Evolutionary conservation across 2,329 filamentous ascomycete genomes (phyloP).

Genomic region (Trichoderma hamatum): DNA sequence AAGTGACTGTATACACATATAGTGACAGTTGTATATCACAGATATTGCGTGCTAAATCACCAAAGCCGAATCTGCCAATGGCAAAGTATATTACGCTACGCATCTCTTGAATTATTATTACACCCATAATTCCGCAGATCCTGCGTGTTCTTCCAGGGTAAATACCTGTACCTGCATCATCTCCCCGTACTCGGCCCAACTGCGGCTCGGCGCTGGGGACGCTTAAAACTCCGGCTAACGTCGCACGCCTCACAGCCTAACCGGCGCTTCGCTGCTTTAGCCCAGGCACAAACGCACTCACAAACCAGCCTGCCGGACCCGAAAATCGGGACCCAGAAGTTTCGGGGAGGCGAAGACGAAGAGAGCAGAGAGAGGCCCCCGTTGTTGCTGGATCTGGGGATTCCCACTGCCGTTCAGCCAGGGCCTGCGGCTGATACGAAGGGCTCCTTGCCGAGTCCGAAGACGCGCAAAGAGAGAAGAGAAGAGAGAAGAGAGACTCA

Average conservation of each 20-base stretch:
- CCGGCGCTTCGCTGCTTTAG: conserved; percentile 1
- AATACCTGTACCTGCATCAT: not conserved
- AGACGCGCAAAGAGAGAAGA: not conserved
- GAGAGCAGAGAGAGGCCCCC: not conserved
- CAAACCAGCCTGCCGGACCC: conserved; percentile 6
- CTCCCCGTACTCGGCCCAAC: not conserved
- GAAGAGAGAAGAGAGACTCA: not conserved
- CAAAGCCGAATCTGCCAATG: too few species aligned
- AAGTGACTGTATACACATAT: not conserved
- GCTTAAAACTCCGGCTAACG: not conserved
- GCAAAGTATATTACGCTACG: not conserved
- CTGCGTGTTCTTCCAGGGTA: not conserved
- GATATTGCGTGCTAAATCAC: too few species aligned
- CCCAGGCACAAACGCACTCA: conserved; percentile 18
- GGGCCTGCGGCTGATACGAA: not conserved
- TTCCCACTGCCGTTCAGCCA: not conserved
- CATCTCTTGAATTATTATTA: not conserved
- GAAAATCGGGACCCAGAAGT: conserved; percentile 12
- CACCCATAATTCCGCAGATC: not conserved
- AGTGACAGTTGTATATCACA: too few species aligned
- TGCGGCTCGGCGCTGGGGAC: not conserved
- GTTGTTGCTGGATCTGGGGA: not conserved
- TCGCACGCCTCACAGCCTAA: not conserved
- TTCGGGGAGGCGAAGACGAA: not conserved
- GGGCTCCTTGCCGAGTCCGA: not conserved